A percentile compares a stretch with the other conserved stretches of the same genome.
Conservation (phyloP, 176 grass and related monocot genomes). For the Pontederia crassipes region DNA sequence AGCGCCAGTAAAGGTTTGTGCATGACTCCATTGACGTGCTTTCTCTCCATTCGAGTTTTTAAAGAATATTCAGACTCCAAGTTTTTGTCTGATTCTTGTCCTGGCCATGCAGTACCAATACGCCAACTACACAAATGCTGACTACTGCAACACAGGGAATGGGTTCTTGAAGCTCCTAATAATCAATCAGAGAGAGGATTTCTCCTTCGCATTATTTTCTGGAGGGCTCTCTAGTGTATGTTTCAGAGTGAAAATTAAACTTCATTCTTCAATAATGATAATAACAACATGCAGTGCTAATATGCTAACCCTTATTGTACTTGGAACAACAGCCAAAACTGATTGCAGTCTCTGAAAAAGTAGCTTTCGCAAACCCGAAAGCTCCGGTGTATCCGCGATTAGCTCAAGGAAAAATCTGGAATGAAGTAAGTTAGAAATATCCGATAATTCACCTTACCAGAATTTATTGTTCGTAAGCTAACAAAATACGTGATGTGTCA, state of each 20-base stretch:
- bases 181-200: constrained; percentile 76
- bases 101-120: constrained; percentile 52
- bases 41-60: not conserved
- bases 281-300: not conserved
- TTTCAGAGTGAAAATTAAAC: not conserved
- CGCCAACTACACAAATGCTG: constrained; percentile 46
- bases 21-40: not conserved
- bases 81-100: not conserved
- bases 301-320: no score
- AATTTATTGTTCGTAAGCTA: no score
- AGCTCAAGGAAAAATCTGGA: constrained; percentile 75
- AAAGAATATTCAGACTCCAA: not conserved
- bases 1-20: constrained; percentile 64
- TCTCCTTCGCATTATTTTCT: constrained; percentile 80
- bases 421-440: constrained; percentile 49
- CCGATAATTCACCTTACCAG: not conserved
- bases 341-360: constrained; percentile 43
- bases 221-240: constrained; percentile 61
- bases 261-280: constrained; percentile 3
- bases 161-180: constrained; percentile 62
- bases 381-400: constrained; percentile 66
- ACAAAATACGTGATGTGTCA: no score
- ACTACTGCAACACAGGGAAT: constrained; percentile 51
- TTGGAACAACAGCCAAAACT: constrained; percentile 43
- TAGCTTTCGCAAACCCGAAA: constrained; percentile 62